phyloP scores from a whole-genome alignment of 2,329 filamentous ascomycete species.

The Fusarium pseudoanthophilum region DNA sequence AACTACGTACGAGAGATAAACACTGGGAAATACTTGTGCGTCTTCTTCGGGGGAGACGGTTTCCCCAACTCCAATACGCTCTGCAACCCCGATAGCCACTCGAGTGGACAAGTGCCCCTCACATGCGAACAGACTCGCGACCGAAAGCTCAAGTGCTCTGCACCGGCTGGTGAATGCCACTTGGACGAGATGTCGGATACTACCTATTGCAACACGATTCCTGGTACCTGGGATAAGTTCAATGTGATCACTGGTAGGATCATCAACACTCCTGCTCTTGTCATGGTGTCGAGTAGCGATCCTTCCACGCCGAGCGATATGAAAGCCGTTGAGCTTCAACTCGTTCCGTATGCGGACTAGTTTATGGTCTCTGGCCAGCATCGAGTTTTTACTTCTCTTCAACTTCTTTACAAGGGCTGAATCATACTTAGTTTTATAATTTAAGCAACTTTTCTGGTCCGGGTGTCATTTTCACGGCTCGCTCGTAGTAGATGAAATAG shows the following conservation, averaged over 20 bases:
- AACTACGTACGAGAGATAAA: neutral
- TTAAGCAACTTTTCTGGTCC: no score
- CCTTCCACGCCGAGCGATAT: neutral
- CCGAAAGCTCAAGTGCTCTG: neutral
- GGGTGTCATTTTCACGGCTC: rapidly evolving
- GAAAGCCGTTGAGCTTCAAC: neutral
- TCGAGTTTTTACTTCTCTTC: neutral
- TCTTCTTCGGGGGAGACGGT: rapidly evolving
- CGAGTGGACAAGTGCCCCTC: rapidly evolving
- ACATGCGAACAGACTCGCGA: neutral
- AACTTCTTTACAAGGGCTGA: rapidly evolving
- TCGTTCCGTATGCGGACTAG: neutral
- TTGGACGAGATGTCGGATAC: neutral
- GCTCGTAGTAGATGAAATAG: rapidly evolving
- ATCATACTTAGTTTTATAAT: neutral
- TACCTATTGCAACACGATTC: neutral
- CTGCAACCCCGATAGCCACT: neutral
- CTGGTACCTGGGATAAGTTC: neutral
- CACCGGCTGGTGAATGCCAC: neutral
- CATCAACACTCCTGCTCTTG: neutral
- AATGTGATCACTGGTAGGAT: neutral
- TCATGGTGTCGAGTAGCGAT: neutral
- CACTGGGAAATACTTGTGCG: neutral
- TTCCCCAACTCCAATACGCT: neutral
- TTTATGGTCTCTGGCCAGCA: rapidly evolving